phyloP scores from a whole-genome alignment of 805 yeast species.

The Ogataea ganodermae region DNA sequence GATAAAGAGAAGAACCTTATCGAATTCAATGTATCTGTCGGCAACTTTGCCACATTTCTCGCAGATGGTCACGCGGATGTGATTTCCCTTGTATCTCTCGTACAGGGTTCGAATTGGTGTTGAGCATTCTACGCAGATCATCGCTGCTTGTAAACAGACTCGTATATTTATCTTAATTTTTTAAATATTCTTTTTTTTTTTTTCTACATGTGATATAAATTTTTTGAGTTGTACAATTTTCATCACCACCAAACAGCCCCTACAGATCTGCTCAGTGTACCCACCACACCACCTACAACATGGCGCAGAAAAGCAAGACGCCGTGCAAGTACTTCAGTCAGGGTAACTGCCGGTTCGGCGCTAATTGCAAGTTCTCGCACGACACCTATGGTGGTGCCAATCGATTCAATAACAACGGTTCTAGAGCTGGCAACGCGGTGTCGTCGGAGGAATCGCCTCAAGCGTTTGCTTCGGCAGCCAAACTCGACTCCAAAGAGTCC shows the following conservation, averaged over 20 bases:
- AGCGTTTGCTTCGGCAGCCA: constrained; percentile 12
- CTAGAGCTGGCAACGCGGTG: background rate
- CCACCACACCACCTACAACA: too few relatives aligned
- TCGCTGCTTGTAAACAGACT: constrained; percentile 28
- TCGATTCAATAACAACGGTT: constrained; percentile 9
- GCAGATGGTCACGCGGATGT: constrained; percentile 80
- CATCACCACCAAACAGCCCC: too few relatives aligned
- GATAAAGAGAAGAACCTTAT: constrained; percentile 77
- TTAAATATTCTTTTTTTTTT: background rate
- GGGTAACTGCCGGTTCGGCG: constrained; percentile 44
- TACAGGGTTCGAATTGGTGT: constrained; percentile 63
- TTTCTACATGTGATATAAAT: background rate
- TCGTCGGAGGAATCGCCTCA: constrained; percentile 2
- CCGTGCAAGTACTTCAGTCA: constrained; percentile 48
- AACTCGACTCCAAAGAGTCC: constrained; percentile 2
- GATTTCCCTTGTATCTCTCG: constrained; percentile 71
- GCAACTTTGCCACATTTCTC: constrained; percentile 69
- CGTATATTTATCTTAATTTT: background rate
- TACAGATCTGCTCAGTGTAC: too few relatives aligned
- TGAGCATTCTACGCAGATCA: constrained; percentile 93
- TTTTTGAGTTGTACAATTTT: too few relatives aligned
- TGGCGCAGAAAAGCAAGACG: constrained; percentile 28
- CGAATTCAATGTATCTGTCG: constrained; percentile 91
- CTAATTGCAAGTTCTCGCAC: constrained; percentile 46
- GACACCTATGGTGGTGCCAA: constrained; percentile 22